These are phyloP conservation scores for Candida orba DNA, from an alignment of 805 yeast genomes.

Conservation along the genomic window DNA sequence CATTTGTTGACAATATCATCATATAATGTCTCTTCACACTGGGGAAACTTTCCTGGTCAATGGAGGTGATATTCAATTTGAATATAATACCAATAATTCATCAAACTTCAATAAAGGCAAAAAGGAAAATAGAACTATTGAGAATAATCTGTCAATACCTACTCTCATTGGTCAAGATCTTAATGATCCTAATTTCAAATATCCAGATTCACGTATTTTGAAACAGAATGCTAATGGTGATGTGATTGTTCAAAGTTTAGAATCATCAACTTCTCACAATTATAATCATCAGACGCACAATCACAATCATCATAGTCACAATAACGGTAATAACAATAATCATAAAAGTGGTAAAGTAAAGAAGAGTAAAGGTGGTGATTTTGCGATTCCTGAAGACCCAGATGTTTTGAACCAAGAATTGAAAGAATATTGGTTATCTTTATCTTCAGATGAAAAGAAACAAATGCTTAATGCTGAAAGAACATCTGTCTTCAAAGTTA, in stretches of 20 bases:
- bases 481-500: conserved; percentile 56
- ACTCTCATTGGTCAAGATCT: conserved; percentile 25
- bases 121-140: conserved; percentile 22
- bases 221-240: conserved; percentile 71
- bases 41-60: conserved; percentile 14
- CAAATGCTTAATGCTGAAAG: conserved; percentile 60
- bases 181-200: conserved; percentile 51
- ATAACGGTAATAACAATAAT: conserved; percentile 11
- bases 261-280: conserved; percentile 1
- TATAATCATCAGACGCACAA: conserved; percentile 13
- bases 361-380: neutral
- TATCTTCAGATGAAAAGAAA: conserved; percentile 53
- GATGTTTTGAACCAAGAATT: conserved; percentile 19
- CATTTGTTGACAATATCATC: neutral
- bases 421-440: conserved; percentile 52
- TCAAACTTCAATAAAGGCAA: conserved; percentile 1
- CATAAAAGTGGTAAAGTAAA: conserved; percentile 26
- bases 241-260: conserved; percentile 53
- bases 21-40: neutral
- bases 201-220: conserved; percentile 66
- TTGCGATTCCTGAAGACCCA: conserved; percentile 13
- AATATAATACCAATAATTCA: conserved; percentile 16
- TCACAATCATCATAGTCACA: no score
- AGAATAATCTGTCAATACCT: conserved; percentile 19
- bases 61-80: conserved; percentile 28